A percentile compares a stretch with the other conserved stretches of the same genome.
Conservation (phyloP, 78 protist species). For the Fonticula alba region DNA sequence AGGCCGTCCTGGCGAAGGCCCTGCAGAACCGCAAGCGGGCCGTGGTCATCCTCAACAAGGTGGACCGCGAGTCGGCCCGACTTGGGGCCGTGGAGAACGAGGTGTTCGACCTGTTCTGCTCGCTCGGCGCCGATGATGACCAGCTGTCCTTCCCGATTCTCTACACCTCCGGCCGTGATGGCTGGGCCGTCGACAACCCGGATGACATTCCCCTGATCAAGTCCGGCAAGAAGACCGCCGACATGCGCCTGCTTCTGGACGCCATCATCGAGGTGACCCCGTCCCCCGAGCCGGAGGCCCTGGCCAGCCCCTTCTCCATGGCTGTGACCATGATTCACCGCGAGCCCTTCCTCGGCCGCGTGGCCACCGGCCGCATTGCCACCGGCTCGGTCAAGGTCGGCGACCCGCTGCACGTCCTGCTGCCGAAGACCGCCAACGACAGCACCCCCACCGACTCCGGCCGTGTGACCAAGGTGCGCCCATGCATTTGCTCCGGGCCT, state of each 20-base stretch:
- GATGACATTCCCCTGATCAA: too few relatives aligned
- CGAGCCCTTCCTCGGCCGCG: conserved; percentile 55
- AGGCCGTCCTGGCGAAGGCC: conserved; percentile 71
- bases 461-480: conserved; percentile 41
- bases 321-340: conserved; percentile 43
- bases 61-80: conserved; percentile 48
- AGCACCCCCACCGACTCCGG: not conserved
- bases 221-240: conserved; percentile 21
- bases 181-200: conserved; percentile 28
- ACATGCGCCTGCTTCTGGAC: conserved; percentile 50
- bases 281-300: conserved; percentile 6
- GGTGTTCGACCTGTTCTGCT: conserved; percentile 51
- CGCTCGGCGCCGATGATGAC: conserved; percentile 53
- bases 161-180: conserved; percentile 61
- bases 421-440: conserved; percentile 15
- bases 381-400: conserved; percentile 47
- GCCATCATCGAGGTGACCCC: conserved; percentile 35
- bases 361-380: conserved; percentile 44
- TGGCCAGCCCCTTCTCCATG: conserved; percentile 24
- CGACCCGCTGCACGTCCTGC: conserved; percentile 16
- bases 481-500: too few relatives aligned
- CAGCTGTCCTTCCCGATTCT: conserved; percentile 65
- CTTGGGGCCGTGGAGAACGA: conserved; percentile 42
- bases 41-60: conserved; percentile 73
- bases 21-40: conserved; percentile 35